Base-by-base conservation (phyloP, 805 yeast species). In the Torulaspora delbrueckii region DNA sequence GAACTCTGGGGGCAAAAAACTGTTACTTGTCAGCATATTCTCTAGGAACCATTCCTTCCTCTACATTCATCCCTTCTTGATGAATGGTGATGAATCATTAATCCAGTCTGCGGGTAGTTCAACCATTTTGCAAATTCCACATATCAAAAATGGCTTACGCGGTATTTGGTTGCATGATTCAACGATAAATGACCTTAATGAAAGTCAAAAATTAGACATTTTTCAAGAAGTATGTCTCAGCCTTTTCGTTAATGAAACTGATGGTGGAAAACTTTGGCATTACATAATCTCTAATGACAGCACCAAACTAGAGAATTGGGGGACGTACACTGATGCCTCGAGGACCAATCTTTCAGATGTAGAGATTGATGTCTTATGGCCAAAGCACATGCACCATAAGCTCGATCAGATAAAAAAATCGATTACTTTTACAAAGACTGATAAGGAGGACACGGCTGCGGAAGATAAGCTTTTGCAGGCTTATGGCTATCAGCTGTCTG, bases 401-500 rank as follows among this genome's bases (percentile, higher is more conserved):
- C n/a, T 39, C 10, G 18, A 14, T 2, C 27, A 28, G 35, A 30
- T 39, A 8, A 19, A n/a, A 19, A 34, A 28, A 19, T 19, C 34
- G 19, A n/a, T 19, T 3, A 8, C n/a, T 24, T 24, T 28, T 13
- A 12, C 34, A 1, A 12, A 23, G 22, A 22, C 7, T 3, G 12
- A 18, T 8, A n/a, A 28, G 10, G 13, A 8, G 16, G 26, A 18
- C 19, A 22, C 14, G 13, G 16, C 24, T 6, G 9, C 42, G 14
- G 58, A 55, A 13, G 46, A 47, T 35, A 51, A 54, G 24, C 22
- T 42, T 5, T 53, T 62, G 14, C 65, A 62, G 49, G 43, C 48
- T 1, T 58, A 55, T 46, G 68, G 67, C 3, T 60, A 57, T 40
- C 43, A 40, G 4, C 40, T 62, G 12, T 62, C 68, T 4, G 56